Base-by-base conservation (phyloP, 2,329 filamentous ascomycete genomes). In the Boeremia exigua region DNA sequence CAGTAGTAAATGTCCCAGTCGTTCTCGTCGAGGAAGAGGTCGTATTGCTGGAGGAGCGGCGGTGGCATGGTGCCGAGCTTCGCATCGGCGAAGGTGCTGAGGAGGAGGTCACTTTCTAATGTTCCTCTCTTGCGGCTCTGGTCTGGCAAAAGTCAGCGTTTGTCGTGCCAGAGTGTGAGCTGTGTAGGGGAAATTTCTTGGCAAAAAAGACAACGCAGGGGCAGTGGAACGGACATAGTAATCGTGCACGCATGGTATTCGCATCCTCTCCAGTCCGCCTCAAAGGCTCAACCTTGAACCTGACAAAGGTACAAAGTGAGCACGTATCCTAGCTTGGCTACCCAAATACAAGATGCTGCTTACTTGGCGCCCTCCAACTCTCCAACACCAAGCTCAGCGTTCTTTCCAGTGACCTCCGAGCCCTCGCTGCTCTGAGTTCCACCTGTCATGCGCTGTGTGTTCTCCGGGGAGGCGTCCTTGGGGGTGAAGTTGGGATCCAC, bases 1-100 rank as follows among this genome's bases (percentile, higher is more conserved):
- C 95, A 99, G 83, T 99, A 99, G 83, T 99, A 99, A 59, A 99
- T 97, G 75, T 99, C 95, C 95, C 95, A 99, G 80, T 99, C 95
- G 78, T 99, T 99, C 80, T 99, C 95, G 77, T 99, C 95, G 53
- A 99, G 87, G 81, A 99, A 96, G 27, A 84, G 81, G 75, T 98
- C 94, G 80, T 95, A 98, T 77, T 96, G 86, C 67, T 85, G 78
- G 66, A 98, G 87, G 72, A 96, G 90, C 46, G 82, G 77, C 6
- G 81, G 76, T 1, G 84, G 85, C 91, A 99, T 96, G 58, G 79
- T 80, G 38, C 82, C 80, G 19, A 99, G 87, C 77, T 96, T 84
- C 50, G 82, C 81, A 64, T 94, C 86, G 62, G 95, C 95, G 75
- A 99, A 99, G 63, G 95, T 99, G 57, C 92, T 96, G 65, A 98